Conservation (phyloP, 495 filamentous ascomycete species). For the Penicillium longicatenatum region DNA sequence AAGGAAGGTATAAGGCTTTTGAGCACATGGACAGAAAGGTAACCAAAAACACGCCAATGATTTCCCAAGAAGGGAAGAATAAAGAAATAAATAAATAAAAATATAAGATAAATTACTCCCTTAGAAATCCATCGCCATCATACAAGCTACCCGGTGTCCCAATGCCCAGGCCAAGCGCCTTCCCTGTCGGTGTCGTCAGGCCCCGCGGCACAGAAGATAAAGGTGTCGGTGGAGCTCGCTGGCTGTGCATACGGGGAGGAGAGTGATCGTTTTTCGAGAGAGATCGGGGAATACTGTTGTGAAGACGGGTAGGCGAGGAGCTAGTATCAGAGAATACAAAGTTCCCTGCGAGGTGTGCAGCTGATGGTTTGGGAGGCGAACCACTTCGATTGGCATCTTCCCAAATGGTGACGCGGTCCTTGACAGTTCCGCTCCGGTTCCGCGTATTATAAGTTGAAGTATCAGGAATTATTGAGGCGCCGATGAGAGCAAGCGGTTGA, state of each 20-base stretch:
- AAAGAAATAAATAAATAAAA: constrained; percentile 1
- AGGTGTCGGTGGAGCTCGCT: constrained; percentile 17
- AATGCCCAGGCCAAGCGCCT: constrained; percentile 38
- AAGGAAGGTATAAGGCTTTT: constrained; percentile 26
- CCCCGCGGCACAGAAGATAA: constrained; percentile 26
- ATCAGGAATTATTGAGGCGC: not conserved
- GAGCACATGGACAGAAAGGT: constrained; percentile 13
- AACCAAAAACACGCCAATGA: constrained; percentile 8
- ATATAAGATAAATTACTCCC: constrained; percentile 31
- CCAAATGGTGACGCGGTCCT: constrained; percentile 42
- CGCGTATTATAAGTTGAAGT: constrained; percentile 8
- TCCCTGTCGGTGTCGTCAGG: constrained; percentile 35
- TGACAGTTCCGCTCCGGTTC: constrained; percentile 11
- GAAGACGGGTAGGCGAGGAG: constrained; percentile 10
- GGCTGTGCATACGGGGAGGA: constrained; percentile 19
- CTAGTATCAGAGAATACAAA: constrained; percentile 20
- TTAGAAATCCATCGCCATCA: constrained; percentile 51
- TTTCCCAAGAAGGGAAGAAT: constrained; percentile 2
- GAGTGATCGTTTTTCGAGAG: constrained; percentile 14
- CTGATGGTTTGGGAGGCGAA: constrained; percentile 15
- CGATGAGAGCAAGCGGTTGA: constrained; percentile 12
- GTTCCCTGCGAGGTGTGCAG: constrained; percentile 10
- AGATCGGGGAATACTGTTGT: constrained; percentile 17
- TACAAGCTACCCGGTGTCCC: constrained; percentile 51
- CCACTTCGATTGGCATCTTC: constrained; percentile 34